Evolutionary conservation across 768 basidiomycete species (phyloP).

Genomic region (Thelephora aurantiotincta): DNA sequence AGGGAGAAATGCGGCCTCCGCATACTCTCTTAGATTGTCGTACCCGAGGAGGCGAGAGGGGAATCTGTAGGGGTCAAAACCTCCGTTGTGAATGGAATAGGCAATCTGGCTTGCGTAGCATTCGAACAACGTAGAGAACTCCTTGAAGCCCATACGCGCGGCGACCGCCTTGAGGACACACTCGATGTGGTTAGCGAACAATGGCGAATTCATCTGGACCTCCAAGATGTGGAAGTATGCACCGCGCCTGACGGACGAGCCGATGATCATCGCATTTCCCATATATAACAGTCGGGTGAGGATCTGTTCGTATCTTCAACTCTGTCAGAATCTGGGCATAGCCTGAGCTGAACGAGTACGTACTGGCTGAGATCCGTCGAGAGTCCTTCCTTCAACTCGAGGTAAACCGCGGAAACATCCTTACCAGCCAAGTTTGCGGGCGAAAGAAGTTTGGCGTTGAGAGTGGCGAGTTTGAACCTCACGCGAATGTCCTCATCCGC

Average conservation of each 20-base stretch:
- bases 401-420: slow-evolving; percentile 28
- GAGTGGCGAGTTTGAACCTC: slow-evolving; percentile 57
- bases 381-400: slow-evolving; percentile 29
- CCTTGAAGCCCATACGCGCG: slow-evolving; percentile 46
- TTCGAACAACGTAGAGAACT: slow-evolving; percentile 53
- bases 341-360: slow-evolving; percentile 13
- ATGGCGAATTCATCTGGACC: slow-evolving; percentile 31
- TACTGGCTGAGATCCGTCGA: slow-evolving; percentile 35
- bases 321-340: slow-evolving; percentile 49
- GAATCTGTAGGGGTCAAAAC: slow-evolving; percentile 38
- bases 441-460: slow-evolving; percentile 45
- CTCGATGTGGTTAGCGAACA: slow-evolving; percentile 25
- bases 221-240: slow-evolving; percentile 87
- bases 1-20: slow-evolving; percentile 46
- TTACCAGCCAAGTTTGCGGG: slow-evolving; percentile 23
- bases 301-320: slow-evolving; percentile 55
- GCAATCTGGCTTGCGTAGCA: slow-evolving; percentile 70
- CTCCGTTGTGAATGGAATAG: slow-evolving; percentile 39
- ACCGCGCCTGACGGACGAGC: slow-evolving; percentile 61
- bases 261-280: slow-evolving; percentile 68
- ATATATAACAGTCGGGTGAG: slow-evolving; percentile 57
- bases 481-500: slow-evolving; percentile 74
- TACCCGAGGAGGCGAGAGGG: slow-evolving; percentile 72
- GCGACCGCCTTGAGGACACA: slow-evolving; percentile 50
- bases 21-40: slow-evolving; percentile 46